Evolutionary conservation across 2,329 filamentous ascomycete species (phyloP).

Genomic region (Apiospora marii): DNA sequence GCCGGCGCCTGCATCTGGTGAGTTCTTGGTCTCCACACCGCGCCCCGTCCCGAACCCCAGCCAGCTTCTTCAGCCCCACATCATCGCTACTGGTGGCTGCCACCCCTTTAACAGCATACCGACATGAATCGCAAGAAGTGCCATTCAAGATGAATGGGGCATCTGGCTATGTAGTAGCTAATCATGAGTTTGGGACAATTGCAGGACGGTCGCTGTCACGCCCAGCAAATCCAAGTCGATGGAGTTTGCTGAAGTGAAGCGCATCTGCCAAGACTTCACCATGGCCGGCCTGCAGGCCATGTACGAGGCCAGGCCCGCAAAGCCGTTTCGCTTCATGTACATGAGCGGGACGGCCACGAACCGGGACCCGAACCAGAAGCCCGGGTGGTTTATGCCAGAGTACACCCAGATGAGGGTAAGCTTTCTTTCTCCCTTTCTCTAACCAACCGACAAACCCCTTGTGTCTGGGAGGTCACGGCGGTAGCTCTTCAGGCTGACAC

Average conservation of each 20-base stretch:
- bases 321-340: conserved; percentile 44
- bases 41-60: neutral
- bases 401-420: conserved; percentile 58
- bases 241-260: conserved; percentile 35
- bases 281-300: conserved; percentile 39
- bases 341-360: conserved; percentile 54
- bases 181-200: neutral
- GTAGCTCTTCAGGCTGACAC: too few relatives aligned
- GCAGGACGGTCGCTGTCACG: conserved; percentile 41
- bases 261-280: conserved; percentile 36
- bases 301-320: conserved; percentile 33
- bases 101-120: too few relatives aligned
- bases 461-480: too few relatives aligned
- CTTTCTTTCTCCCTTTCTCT: neutral
- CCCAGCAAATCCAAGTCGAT: conserved; percentile 33
- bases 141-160: neutral
- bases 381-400: conserved; percentile 43
- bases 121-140: neutral
- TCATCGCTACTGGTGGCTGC: neutral
- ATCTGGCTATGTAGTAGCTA: neutral
- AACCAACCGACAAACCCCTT: too few relatives aligned
- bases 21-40: conserved; percentile 3
- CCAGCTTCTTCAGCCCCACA: neutral
- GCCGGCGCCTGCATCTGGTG: conserved; percentile 49
- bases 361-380: conserved; percentile 54